Percentiles rank a stretch among this genome's conserved stretches.
Evolutionary conservation across 1,284 basidiomycete genomes (phyloP).

Genomic region (Puccinia sorghi): DNA sequence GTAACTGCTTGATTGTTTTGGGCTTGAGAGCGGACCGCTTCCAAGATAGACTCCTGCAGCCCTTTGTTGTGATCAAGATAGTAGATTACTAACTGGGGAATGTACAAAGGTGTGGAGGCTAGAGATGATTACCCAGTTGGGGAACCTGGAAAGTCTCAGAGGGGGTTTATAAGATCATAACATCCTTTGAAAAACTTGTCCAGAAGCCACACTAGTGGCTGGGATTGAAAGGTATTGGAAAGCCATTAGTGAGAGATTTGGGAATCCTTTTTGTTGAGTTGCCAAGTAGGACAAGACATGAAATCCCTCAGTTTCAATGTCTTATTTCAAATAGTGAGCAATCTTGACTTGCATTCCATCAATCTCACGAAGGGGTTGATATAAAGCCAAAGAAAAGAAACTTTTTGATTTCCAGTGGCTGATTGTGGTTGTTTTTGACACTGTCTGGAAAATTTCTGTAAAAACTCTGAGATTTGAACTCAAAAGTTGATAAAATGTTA

Average conservation of each 20-base stretch:
- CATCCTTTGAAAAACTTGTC: slow-evolving; percentile 10
- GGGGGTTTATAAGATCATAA: no score
- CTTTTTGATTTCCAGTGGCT: background rate
- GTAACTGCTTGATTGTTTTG: slow-evolving; percentile 1
- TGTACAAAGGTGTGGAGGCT: no score
- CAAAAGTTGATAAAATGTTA: background rate
- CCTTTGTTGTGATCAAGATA: no score
- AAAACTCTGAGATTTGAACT: background rate
- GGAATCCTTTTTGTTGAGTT: background rate
- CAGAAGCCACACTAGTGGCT: slow-evolving; percentile 9
- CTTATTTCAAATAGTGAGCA: background rate
- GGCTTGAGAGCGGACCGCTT: background rate
- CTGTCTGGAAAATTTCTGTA: background rate
- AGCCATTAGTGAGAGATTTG: background rate
- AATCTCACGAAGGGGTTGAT: background rate
- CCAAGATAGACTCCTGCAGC: background rate
- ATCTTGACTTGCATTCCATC: background rate
- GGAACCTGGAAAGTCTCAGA: no score
- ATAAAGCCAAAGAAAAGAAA: background rate
- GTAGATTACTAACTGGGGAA: no score
- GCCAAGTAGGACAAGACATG: background rate
- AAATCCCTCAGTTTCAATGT: background rate
- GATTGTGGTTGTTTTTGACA: no score
- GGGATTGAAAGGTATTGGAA: background rate
- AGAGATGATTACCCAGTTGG: no score